A percentile compares a stretch with the other conserved stretches of the same genome.
These are phyloP conservation scores for Lophiotrema nucula DNA, from an alignment of 495 filamentous ascomycete species.

Conservation along the genomic window DNA sequence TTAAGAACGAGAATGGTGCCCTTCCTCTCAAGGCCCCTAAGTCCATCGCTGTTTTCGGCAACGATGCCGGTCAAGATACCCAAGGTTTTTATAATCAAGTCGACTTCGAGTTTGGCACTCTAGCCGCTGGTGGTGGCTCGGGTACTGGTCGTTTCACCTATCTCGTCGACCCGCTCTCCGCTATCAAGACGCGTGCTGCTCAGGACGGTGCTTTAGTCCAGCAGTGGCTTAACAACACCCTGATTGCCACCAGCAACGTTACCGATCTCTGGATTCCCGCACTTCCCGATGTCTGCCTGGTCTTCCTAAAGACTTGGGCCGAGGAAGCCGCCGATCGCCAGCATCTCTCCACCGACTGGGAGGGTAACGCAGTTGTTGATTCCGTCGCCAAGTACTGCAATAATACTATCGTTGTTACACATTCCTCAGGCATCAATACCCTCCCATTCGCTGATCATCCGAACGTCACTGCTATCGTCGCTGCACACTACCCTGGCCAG, in stretches of 20 bases:
- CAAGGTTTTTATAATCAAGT: conserved; percentile 15
- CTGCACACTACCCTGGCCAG: conserved; percentile 38
- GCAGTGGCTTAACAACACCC: conserved; percentile 45
- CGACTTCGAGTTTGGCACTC: conserved; percentile 55
- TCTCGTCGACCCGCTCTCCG: conserved; percentile 40
- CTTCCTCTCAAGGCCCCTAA: conserved; percentile 54
- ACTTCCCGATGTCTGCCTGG: conserved; percentile 46
- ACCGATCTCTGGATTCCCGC: conserved; percentile 37
- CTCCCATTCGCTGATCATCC: conserved; percentile 36
- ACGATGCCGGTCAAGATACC: conserved; percentile 53
- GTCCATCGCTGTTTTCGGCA: conserved; percentile 61
- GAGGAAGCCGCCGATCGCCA: conserved; percentile 52
- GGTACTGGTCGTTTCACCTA: conserved; percentile 17
- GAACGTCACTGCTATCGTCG: conserved; percentile 41
- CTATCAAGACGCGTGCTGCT: conserved; percentile 46
- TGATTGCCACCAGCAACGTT: conserved; percentile 27
- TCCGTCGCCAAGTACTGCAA: conserved; percentile 31
- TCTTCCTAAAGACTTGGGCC: conserved; percentile 57
- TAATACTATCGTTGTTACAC: conserved; percentile 40
- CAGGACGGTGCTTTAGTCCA: conserved; percentile 21
- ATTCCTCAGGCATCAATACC: conserved; percentile 33
- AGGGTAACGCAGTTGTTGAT: conserved; percentile 35
- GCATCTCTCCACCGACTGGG: conserved; percentile 50
- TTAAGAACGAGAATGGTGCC: conserved; percentile 60
- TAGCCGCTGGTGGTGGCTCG: conserved; percentile 42